Evolutionary conservation across 768 basidiomycete genomes (phyloP), one percentile per base, ranked within the genome.

Genomic region (Podaxis mareebaensis): DNA sequence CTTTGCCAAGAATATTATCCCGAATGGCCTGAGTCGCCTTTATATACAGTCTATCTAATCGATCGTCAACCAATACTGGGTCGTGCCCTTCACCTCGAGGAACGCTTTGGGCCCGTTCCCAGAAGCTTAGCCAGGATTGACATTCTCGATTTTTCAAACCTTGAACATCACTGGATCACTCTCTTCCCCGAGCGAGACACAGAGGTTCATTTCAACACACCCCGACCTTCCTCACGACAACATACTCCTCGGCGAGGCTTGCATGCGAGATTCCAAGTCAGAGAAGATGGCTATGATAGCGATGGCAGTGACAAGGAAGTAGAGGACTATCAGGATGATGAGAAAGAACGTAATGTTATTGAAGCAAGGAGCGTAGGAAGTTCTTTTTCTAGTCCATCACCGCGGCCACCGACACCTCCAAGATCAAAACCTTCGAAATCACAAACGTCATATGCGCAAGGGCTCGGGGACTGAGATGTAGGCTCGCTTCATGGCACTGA

Each of bases 31-130:
- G 33, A 68, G 15, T 73, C 73, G 15, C 67, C 72, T 8, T 60
- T 65, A 6, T 71, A 69, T 49, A 65, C 71, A 7, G 65, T 74
- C 26, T 74, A 74, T 53, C 24, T 74, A 11, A 58, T 72, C 6
- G 73, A 74, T 52, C 61, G 56, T n/a, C 49, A 60, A 5, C 46
- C 58, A 26, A 15, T 55, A 30, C 63, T 54, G 17, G 59, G 62
- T 36, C 48, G 49, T 22, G 42, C 64, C 12, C 49, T 53, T 36
- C 33, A 40, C 11, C 51, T 71, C 3, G 68, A 60, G n/a, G 66
- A 69, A 36, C 67, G 69, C 20, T 72, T 73, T 64, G 66, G 67
- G n/a, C 36, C 67, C 1, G 60, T 72, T 8, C 68, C 71, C 2
- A 39, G 66, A 15, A 67, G 68, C 4, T 42, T 73, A 7, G 54